These are phyloP conservation scores for Xylariaceae sp. DNA, from an alignment of 2,329 filamentous ascomycete genomes.

Conservation along the genomic window DNA sequence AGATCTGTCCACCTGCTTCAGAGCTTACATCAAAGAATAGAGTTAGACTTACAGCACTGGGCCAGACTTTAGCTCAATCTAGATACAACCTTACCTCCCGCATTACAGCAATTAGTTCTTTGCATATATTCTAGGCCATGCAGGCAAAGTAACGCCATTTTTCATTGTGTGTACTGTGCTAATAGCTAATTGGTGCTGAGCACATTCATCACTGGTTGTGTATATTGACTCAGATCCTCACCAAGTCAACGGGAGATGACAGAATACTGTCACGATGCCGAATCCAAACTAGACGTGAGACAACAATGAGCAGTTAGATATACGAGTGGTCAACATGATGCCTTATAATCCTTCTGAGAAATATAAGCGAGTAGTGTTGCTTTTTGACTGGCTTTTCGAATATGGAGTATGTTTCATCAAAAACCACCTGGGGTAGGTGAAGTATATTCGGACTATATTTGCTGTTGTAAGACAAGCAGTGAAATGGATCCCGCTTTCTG, in stretches of 20 bases:
- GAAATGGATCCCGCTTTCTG: background rate
- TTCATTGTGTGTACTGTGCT: background rate
- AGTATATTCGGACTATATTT: background rate
- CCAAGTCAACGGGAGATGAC: background rate
- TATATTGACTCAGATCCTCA: background rate
- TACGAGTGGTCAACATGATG: background rate
- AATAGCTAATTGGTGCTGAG: background rate
- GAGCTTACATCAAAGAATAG: slow-evolving; percentile 1
- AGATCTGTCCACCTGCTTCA: background rate
- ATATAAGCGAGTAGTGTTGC: background rate
- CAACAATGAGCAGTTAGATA: background rate
- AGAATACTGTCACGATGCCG: too few species aligned
- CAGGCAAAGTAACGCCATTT: background rate
- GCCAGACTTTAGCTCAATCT: background rate
- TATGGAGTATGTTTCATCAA: background rate
- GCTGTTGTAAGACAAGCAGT: background rate
- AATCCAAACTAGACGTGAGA: background rate
- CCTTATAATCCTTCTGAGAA: background rate
- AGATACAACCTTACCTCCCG: background rate
- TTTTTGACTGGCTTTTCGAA: background rate
- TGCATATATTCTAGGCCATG: too few species aligned
- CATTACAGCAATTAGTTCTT: background rate
- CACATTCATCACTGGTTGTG: background rate
- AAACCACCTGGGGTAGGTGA: background rate
- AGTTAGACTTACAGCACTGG: background rate